phyloP scores from a whole-genome alignment of 2,329 filamentous ascomycete species.

The Sporothrix mexicana region DNA sequence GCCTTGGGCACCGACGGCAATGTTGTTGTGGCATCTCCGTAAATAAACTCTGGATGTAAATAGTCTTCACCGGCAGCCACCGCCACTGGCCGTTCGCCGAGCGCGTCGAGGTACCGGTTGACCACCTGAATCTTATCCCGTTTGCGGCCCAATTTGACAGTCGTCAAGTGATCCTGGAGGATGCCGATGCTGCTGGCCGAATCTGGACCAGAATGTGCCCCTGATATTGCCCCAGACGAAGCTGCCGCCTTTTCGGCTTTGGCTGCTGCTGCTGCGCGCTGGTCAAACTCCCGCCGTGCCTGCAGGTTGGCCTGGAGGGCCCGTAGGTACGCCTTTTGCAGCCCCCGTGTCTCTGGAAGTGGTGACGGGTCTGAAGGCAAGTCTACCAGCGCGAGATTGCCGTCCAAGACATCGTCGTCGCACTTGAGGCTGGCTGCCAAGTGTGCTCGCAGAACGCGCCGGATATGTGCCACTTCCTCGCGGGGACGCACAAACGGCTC shows the following conservation, averaged over 20 bases:
- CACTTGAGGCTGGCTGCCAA: conserved; percentile 56
- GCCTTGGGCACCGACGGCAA: conserved; percentile 60
- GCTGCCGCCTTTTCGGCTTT: background rate
- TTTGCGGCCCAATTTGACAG: conserved; percentile 59
- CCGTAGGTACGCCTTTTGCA: conserved; percentile 61
- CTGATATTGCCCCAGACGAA: conserved; percentile 25
- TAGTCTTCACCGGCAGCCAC: conserved; percentile 49
- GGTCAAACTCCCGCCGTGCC: conserved; percentile 52
- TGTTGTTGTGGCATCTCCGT: conserved; percentile 48
- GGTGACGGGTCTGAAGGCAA: conserved; percentile 45
- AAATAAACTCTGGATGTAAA: conserved; percentile 57
- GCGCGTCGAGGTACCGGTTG: conserved; percentile 56
- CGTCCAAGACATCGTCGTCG: conserved; percentile 37
- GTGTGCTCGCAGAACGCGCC: conserved; percentile 60
- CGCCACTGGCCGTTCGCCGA: conserved; percentile 60
- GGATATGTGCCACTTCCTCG: conserved; percentile 62
- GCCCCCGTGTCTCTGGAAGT: conserved; percentile 50
- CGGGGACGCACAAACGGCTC: conserved; percentile 61
- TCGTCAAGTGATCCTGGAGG: conserved; percentile 59
- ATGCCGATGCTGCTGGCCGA: conserved; percentile 7
- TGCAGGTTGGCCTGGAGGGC: conserved; percentile 59
- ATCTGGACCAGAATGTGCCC: background rate
- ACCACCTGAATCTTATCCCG: conserved; percentile 57
- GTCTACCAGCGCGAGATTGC: conserved; percentile 55
- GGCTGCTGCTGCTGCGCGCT: conserved; percentile 38